Base-by-base conservation (phyloP, 129 eudicot species). In the Chrysanthemum lavandulifolium region DNA sequence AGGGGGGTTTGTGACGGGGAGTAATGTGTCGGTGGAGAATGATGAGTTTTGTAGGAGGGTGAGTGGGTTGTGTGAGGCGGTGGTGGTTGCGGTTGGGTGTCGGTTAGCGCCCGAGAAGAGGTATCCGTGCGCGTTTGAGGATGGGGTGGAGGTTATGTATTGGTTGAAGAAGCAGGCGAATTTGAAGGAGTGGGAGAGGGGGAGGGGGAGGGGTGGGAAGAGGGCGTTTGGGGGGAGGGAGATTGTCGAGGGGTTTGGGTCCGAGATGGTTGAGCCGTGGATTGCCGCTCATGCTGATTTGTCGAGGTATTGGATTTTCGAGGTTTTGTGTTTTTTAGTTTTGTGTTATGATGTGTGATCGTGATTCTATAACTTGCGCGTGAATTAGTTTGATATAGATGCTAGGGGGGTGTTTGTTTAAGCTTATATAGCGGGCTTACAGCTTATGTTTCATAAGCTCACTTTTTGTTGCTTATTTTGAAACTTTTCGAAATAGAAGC, bases 241-340 rank as follows among this genome's bases (percentile, higher is more conserved):
- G 73, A 83, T 88, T 76, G 87, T 81, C 71, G 96, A 91, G 77
- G 88, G 85, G 23, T 86, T 88, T 61, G 96, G 96, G 54, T 81
- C 87, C 0, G 81, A 87, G n/a, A 72, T 86, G 89, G 87, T 79
- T 62, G 97, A 91, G 77, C 97, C 97, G 48, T 91, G 97, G 97
- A 73, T 91, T 80, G 97, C 91, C 69, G 94, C 97, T 86, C 96
- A 91, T 86, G 97, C 83, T 2, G 97, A 91, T 75, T 84, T 81
- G 58, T 91, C 97, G n/a, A 91, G 97, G 97, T 91, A 84, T 31
- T 23, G 1, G 43, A 27, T 10, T 56, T 18, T 62, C 58, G n/a
- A 52, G 21, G 10, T 51, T 61, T 76, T 61, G 55, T 33, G 2
- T 53, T 71, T 13, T 61, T 36, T 19, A 61, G 10, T 51, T 61